phyloP scores from a whole-genome alignment of 257 asterid species.

The Capsicum baccatum region DNA sequence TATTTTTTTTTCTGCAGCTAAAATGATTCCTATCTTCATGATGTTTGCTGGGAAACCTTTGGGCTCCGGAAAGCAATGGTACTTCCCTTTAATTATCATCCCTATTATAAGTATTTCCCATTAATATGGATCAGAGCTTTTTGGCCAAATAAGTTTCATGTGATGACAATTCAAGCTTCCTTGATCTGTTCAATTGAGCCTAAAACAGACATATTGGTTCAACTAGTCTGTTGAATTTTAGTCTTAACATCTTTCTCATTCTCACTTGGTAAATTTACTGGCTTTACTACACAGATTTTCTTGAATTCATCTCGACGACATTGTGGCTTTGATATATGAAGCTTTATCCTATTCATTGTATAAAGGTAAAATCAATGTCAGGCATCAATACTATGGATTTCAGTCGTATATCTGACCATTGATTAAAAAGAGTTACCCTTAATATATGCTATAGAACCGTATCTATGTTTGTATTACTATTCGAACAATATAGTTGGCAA shows the following conservation, averaged over 20 bases:
- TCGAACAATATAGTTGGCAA: neutral
- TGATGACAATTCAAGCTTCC: too few relatives aligned
- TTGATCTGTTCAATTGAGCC: too few relatives aligned
- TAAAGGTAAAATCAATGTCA: constrained; percentile 48
- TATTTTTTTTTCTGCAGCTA: constrained; percentile 56
- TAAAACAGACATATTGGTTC: too few relatives aligned
- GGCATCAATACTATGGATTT: neutral
- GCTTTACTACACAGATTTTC: constrained; percentile 68
- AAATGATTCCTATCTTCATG: constrained; percentile 90
- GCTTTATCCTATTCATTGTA: constrained; percentile 78
- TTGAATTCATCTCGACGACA: constrained; percentile 92
- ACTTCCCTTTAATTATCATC: constrained; percentile 21
- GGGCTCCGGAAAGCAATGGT: constrained; percentile 97
- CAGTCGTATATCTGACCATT: neutral
- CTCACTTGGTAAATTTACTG: constrained; percentile 10
- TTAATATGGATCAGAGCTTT: too few relatives aligned
- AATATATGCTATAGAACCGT: too few relatives aligned
- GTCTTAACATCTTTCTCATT: neutral
- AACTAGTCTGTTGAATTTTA: too few relatives aligned
- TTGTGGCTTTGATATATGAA: constrained; percentile 79
- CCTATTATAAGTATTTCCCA: too few relatives aligned
- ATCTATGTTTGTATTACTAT: neutral
- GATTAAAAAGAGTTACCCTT: neutral
- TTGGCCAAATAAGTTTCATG: too few relatives aligned
- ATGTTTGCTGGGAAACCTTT: constrained; percentile 98